Evolutionary conservation across 805 yeast species (phyloP).

Genomic region (Kuraishia cidri): DNA sequence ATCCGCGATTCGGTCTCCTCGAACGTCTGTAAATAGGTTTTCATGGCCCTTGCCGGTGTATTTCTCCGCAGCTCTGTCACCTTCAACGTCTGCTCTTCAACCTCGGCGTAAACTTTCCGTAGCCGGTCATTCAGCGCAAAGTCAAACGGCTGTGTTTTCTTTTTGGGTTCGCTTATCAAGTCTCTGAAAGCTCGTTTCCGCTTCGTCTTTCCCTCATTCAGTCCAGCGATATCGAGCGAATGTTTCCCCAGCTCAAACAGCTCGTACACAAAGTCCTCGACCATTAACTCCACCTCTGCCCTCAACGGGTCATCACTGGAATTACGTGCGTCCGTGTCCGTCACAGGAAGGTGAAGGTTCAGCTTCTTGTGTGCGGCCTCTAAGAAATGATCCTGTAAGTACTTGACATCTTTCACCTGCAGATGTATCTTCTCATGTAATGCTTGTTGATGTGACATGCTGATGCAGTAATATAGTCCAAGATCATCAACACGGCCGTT

Average conservation of each 20-base stretch:
- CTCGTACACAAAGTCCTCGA: slow-evolving; percentile 37
- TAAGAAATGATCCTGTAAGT: slow-evolving; percentile 33
- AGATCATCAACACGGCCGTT: too few species aligned
- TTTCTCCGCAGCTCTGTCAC: slow-evolving; percentile 46
- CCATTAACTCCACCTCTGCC: slow-evolving; percentile 27
- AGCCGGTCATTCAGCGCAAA: slow-evolving; percentile 49
- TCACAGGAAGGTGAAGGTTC: slow-evolving; percentile 34
- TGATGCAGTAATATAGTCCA: background rate
- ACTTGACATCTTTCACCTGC: slow-evolving; percentile 41
- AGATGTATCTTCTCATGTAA: slow-evolving; percentile 35
- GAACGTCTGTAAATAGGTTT: too few species aligned
- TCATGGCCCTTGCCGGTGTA: slow-evolving; percentile 33
- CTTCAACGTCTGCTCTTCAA: slow-evolving; percentile 54
- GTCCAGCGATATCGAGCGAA: slow-evolving; percentile 55
- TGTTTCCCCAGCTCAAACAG: slow-evolving; percentile 49
- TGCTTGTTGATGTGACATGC: slow-evolving; percentile 9
- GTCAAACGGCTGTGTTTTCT: slow-evolving; percentile 64
- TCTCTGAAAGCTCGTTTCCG: slow-evolving; percentile 6
- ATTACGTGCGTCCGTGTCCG: too few species aligned
- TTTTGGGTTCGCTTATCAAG: slow-evolving; percentile 5
- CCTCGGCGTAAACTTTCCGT: slow-evolving; percentile 43
- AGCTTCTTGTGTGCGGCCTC: slow-evolving; percentile 33
- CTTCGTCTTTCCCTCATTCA: slow-evolving; percentile 4
- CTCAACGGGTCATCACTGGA: slow-evolving; percentile 28
- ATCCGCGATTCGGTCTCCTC: slow-evolving; percentile 16